Conservation (phyloP, 108 stramenopile genomes). For the Nannochloropsis salina region DNA sequence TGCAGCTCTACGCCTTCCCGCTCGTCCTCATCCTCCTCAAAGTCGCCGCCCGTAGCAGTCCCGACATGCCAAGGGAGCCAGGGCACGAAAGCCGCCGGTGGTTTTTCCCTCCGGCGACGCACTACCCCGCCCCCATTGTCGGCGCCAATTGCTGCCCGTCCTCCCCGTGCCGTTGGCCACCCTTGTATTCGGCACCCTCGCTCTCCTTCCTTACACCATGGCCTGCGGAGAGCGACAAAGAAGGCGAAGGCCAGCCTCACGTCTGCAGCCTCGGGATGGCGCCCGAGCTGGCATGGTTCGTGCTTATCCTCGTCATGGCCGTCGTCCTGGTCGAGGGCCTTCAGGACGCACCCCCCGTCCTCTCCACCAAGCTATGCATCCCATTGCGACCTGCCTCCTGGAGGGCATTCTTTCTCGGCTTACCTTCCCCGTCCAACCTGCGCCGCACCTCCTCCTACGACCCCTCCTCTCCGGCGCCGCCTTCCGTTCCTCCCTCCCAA, state of each 20-base stretch:
- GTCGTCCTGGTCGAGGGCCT: neutral
- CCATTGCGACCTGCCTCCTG: neutral
- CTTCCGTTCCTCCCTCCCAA: neutral
- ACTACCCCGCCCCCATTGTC: neutral
- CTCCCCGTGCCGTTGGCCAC: neutral
- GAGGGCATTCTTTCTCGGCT: neutral
- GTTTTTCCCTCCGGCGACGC: neutral
- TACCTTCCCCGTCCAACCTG: neutral
- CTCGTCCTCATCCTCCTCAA: neutral
- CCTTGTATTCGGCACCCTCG: neutral
- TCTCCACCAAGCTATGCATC: neutral
- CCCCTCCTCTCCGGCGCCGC: neutral
- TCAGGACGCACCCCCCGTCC: neutral
- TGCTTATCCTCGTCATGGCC: neutral
- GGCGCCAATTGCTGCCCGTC: conserved; percentile 7
- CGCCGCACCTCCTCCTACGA: neutral
- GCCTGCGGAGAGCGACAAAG: too few relatives aligned
- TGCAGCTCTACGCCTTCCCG: neutral
- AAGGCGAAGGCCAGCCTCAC: too few relatives aligned
- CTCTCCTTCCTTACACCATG: neutral
- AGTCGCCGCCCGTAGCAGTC: conserved; percentile 14
- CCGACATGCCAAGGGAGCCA: neutral
- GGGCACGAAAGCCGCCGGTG: neutral
- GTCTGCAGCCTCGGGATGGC: neutral
- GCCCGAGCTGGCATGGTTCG: neutral